Evolutionary conservation across 208 protist species (phyloP), one percentile per base, ranked within the genome.

Genomic region (Kentomonas sorsogonicus): DNA sequence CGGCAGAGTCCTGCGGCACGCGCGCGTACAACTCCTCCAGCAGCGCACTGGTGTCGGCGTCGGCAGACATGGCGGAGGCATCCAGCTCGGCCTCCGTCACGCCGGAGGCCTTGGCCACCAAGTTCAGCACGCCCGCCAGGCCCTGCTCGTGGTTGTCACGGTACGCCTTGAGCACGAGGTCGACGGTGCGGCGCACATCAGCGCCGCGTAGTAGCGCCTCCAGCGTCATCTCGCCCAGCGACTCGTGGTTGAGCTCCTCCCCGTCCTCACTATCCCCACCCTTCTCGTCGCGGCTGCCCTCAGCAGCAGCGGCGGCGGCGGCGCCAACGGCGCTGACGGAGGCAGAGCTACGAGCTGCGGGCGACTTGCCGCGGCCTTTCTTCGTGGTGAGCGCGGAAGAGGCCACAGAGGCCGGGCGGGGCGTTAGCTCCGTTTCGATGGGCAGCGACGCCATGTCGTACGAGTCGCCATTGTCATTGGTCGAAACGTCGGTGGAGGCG

Each of bases 1-100:
- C 74, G 11, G 73, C 63, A n/a, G 77, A 80, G 54, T 86, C 66
- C 59, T 75, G 60, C 0, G 78, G 77, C n/a, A 91, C 77, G 26
- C 78, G 79, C 15, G 73, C 80, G 51, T 90, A 95, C 27, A 93
- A 73, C 60, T 91, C 85, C 29, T 95, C 85, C n/a, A 95, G 74
- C 16, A 93, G 45, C 20, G 86, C 58, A 10, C 52, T 63, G 20
- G 93, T 75, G 40, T 91, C 77, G 26, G 72, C 72, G 25, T 74
- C 80, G 16, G 89, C 83, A 3, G 61, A 64, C 16, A 95, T 53
- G 23, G 74, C 80, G 34, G 52, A 66, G 34, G 40, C 52, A 27
- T 87, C 79, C 27, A 93, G 58, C 72, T 93, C 85, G 15, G 80
- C 85, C 26, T 87, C 68, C 0, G 53, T 69, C 11, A 85, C 83